phyloP scores from a whole-genome alignment of 1,284 basidiomycete genomes.

The Sanguinoderma infundibulare region DNA sequence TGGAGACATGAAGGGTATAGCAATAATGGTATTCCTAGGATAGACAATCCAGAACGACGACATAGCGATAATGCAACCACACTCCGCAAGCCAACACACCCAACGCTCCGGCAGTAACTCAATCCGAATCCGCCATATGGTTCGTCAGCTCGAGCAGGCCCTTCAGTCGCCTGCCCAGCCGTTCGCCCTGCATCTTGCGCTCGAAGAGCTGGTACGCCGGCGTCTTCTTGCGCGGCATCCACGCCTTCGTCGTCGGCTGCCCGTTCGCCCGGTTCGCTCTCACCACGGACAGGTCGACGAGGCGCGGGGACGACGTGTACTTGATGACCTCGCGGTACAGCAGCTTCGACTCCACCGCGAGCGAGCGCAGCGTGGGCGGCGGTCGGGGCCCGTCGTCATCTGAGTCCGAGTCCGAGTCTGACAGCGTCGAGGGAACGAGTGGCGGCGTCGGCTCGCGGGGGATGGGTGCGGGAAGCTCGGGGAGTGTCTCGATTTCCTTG shows the following conservation, averaged over 20 bases:
- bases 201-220: conserved; percentile 83
- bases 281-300: conserved; percentile 80
- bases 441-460: conserved; percentile 59
- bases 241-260: conserved; percentile 47
- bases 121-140: conserved; percentile 25
- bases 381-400: conserved; percentile 44
- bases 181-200: conserved; percentile 74
- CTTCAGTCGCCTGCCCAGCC: conserved; percentile 68
- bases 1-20: conserved; percentile 28
- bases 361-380: conserved; percentile 62
- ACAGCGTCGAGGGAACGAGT: conserved; percentile 61
- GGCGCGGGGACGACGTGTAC: conserved; percentile 77
- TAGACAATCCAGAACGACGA: conserved; percentile 15
- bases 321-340: conserved; percentile 84
- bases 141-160: conserved; percentile 68
- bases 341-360: conserved; percentile 80
- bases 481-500: conserved; percentile 78
- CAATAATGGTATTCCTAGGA: conserved; percentile 23
- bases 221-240: conserved; percentile 78
- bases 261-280: conserved; percentile 52
- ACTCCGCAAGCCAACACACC: no score
- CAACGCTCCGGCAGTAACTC: no score
- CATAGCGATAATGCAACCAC: conserved; percentile 11
- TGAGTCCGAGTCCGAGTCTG: conserved; percentile 65
- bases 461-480: conserved; percentile 57